Conservation (phyloP, 768 basidiomycete genomes). For the Punctularia strigosozonata region DNA sequence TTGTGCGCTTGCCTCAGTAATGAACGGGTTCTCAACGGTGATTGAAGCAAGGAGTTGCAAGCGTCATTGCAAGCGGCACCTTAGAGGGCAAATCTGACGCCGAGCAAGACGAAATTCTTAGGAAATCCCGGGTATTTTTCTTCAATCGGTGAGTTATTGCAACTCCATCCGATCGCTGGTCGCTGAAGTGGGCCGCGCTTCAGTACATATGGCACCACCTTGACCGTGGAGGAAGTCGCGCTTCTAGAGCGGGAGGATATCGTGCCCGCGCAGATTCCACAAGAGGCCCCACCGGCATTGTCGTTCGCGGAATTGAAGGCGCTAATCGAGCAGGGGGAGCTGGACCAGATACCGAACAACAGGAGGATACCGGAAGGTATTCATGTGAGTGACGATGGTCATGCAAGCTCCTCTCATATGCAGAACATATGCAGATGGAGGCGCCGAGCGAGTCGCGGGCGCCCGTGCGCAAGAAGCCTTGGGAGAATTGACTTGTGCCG, state of each 20-base stretch:
- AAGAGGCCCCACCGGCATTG: constrained; percentile 23
- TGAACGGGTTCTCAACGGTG: too few species aligned
- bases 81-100: constrained; percentile 23
- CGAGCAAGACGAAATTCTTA: constrained; percentile 33
- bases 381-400: constrained; percentile 57
- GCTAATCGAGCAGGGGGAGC: constrained; percentile 59
- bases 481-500: too few species aligned
- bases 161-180: not conserved
- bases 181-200: constrained; percentile 7
- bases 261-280: not conserved
- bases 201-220: constrained; percentile 21
- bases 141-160: constrained; percentile 43
- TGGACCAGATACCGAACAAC: constrained; percentile 71
- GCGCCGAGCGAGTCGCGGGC: constrained; percentile 45
- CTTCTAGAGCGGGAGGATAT: constrained; percentile 1
- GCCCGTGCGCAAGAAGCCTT: constrained; percentile 49
- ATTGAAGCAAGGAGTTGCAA: constrained; percentile 61
- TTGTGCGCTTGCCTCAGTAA: too few species aligned
- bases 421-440: constrained; percentile 34
- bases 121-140: constrained; percentile 54
- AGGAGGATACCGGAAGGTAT: constrained; percentile 54
- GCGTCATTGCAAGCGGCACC: constrained; percentile 34
- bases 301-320: constrained; percentile 59
- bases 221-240: constrained; percentile 18
- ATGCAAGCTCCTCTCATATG: too few species aligned